Evolutionary conservation across 768 basidiomycete species (phyloP).

Genomic region (Suillus discolor): DNA sequence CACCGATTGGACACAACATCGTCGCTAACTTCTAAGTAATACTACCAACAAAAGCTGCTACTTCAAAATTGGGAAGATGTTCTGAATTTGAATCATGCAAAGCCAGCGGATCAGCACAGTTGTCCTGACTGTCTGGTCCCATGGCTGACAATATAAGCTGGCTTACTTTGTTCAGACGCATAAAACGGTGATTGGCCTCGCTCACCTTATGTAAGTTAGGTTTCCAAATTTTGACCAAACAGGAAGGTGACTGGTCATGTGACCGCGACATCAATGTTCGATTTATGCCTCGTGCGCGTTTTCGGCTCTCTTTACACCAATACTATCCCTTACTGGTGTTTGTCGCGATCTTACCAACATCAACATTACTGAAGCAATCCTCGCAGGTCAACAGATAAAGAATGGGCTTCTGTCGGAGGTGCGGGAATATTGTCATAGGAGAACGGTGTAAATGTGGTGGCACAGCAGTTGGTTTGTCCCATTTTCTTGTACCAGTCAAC

Average conservation of each 20-base stretch:
- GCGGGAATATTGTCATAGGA: slow-evolving; percentile 78
- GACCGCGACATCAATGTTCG: slow-evolving; percentile 12
- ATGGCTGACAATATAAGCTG: not conserved
- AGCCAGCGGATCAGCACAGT: not conserved
- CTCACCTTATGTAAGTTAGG: not conserved
- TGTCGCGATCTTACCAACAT: slow-evolving; percentile 1
- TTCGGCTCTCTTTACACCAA: slow-evolving; percentile 4
- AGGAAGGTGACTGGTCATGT: slow-evolving; percentile 11
- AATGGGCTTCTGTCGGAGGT: slow-evolving; percentile 87
- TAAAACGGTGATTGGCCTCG: not conserved
- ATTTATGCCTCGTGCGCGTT: slow-evolving; percentile 4
- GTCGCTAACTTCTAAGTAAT: not conserved
- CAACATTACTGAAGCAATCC: not conserved
- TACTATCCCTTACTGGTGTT: not conserved
- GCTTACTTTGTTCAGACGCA: not conserved
- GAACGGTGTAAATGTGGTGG: slow-evolving; percentile 83
- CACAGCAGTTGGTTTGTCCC: slow-evolving; percentile 67
- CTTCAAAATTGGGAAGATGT: not conserved
- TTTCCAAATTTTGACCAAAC: not conserved
- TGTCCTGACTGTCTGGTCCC: not conserved
- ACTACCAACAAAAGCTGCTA: not conserved
- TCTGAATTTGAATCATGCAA: not conserved
- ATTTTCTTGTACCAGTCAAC: slow-evolving; percentile 3
- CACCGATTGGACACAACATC: not conserved
- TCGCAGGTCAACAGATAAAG: not conserved